These are phyloP conservation scores for Schizopora paradoxa DNA, from an alignment of 1,284 basidiomycete species.

Conservation along the genomic window DNA sequence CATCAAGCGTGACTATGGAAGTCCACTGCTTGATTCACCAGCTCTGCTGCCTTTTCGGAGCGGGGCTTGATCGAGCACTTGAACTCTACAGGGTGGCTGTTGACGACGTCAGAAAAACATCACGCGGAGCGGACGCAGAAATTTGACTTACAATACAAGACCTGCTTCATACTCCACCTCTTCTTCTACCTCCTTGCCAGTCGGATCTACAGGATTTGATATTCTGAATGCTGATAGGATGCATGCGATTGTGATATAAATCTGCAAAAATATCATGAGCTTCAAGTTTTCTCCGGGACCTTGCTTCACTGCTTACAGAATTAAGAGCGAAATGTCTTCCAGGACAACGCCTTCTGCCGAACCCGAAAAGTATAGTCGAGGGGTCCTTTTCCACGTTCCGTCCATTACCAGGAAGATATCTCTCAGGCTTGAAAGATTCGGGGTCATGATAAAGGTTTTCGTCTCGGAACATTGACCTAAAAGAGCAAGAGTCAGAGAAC, in stretches of 20 bases:
- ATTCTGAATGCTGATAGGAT: no score
- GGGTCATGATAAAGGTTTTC: constrained; percentile 21
- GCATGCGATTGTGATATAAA: no score
- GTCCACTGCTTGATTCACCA: no score
- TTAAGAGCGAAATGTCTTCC: constrained; percentile 18
- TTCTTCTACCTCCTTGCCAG: no score
- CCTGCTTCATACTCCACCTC: no score
- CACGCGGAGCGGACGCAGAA: no score
- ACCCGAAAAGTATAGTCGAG: background rate
- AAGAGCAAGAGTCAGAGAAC: background rate
- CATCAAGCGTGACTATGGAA: no score
- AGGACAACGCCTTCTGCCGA: constrained; percentile 15
- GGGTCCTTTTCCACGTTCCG: background rate
- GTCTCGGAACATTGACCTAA: background rate
- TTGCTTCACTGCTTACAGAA: constrained; percentile 18
- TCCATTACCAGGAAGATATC: constrained; percentile 18
- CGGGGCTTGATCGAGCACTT: constrained; percentile 14
- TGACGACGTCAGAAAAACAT: no score
- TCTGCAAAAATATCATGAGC: no score
- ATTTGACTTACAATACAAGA: no score
- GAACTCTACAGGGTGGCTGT: constrained; percentile 15
- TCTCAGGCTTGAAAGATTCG: constrained; percentile 25
- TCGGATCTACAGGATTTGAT: no score
- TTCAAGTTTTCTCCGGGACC: no score
- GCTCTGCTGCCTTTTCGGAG: constrained; percentile 4